Conservation (phyloP, 148 eudicot genomes). For the Salicornia ramosissima region DNA sequence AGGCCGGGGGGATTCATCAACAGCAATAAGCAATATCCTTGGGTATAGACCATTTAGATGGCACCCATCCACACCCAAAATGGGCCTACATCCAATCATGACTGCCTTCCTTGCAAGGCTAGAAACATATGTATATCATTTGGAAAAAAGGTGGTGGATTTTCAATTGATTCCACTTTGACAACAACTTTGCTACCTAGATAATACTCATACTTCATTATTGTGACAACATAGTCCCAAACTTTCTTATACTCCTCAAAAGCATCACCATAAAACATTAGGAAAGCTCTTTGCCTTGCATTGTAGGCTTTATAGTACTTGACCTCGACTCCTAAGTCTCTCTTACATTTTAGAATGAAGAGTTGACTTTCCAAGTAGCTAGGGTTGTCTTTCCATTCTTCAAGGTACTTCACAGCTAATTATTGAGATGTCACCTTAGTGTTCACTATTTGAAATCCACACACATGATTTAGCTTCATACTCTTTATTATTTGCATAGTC, state of each 20-base stretch:
- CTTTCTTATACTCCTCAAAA: not conserved
- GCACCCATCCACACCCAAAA: conserved; percentile 6
- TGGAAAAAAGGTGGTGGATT: not conserved
- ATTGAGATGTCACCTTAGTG: not conserved
- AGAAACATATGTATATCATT: not conserved
- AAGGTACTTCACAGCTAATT: not conserved
- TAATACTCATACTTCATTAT: not conserved
- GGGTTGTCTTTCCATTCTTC: conserved; percentile 6
- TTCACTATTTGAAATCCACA: not conserved
- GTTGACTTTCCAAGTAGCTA: not conserved
- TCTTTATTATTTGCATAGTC: not conserved
- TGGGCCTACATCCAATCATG: not conserved
- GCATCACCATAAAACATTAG: not conserved
- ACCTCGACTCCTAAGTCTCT: not conserved
- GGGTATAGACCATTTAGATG: not conserved
- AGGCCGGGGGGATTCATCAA: no score
- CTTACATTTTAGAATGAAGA: not conserved
- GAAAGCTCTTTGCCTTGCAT: not conserved
- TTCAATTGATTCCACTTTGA: not conserved
- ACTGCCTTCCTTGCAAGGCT: conserved; percentile 10
- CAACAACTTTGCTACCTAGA: not conserved
- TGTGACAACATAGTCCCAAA: conserved; percentile 9
- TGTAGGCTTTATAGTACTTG: not conserved
- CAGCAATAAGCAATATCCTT: no score
- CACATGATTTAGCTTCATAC: not conserved